phyloP scores from a whole-genome alignment of 2,329 filamentous ascomycete species.

The Stagonosporopsis rhizophila region DNA sequence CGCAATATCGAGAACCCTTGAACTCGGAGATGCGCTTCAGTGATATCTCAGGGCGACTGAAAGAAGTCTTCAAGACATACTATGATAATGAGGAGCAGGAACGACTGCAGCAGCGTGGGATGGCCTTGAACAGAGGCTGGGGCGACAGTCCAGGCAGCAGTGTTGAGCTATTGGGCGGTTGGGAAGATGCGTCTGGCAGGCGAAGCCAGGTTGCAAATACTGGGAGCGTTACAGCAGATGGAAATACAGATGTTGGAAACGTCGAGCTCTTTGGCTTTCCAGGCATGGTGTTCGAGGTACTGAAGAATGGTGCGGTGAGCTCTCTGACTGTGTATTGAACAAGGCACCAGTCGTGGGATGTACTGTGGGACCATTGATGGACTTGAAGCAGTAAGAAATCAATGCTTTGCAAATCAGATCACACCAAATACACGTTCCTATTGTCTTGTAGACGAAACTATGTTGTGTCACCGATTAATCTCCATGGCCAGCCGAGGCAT shows the following conservation, averaged over 20 bases:
- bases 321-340: constrained; percentile 84
- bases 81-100: constrained; percentile 66
- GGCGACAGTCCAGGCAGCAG: constrained; percentile 90
- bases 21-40: constrained; percentile 73
- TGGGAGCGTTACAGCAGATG: constrained; percentile 50
- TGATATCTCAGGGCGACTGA: constrained; percentile 70
- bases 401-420: not conserved
- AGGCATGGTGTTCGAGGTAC: constrained; percentile 91
- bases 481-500: constrained; percentile 21
- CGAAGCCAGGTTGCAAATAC: constrained; percentile 45
- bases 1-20: constrained; percentile 56
- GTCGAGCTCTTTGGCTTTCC: constrained; percentile 94
- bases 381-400: not conserved
- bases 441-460: too few species aligned
- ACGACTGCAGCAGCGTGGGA: constrained; percentile 63
- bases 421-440: not conserved
- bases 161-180: constrained; percentile 68
- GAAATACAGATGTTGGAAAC: constrained; percentile 65
- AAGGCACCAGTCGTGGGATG: not conserved
- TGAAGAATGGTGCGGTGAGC: constrained; percentile 90
- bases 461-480: constrained; percentile 17
- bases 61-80: constrained; percentile 71
- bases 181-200: constrained; percentile 70
- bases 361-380: not conserved
- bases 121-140: constrained; percentile 91